phyloP scores from a whole-genome alignment of 2,329 filamentous ascomycete genomes.

The Trichoderma sp. region DNA sequence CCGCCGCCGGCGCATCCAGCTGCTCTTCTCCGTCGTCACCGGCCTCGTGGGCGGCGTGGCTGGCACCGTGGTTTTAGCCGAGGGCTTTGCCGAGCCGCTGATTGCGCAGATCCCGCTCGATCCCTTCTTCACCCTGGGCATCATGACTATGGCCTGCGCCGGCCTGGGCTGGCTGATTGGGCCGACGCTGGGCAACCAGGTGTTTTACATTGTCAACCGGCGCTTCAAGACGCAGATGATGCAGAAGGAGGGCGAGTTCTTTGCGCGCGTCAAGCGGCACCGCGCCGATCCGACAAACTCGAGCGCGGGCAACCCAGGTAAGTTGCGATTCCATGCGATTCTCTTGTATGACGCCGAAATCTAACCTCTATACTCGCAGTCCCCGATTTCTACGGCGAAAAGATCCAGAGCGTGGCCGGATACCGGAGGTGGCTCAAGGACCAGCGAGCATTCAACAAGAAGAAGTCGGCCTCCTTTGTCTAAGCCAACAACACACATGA shows the following conservation, averaged over 20 bases:
- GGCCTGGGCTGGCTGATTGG: slow-evolving; percentile 87
- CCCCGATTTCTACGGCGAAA: slow-evolving; percentile 97
- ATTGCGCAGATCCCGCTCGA: slow-evolving; percentile 75
- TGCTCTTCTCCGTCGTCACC: slow-evolving; percentile 68
- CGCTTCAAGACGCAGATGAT: slow-evolving; percentile 70
- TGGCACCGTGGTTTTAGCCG: slow-evolving; percentile 64
- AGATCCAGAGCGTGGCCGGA: slow-evolving; percentile 87
- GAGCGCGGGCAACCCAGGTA: slow-evolving; percentile 80
- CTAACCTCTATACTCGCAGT: slow-evolving; percentile 43
- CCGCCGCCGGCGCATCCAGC: slow-evolving; percentile 77
- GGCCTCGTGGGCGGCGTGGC: slow-evolving; percentile 59
- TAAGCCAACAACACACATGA: slow-evolving; percentile 32
- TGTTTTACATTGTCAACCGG: slow-evolving; percentile 75
- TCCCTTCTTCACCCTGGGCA: slow-evolving; percentile 78
- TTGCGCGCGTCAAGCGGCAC: slow-evolving; percentile 83
- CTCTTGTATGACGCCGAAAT: neutral
- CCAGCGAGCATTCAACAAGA: slow-evolving; percentile 94
- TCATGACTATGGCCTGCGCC: slow-evolving; percentile 72
- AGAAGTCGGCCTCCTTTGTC: slow-evolving; percentile 70
- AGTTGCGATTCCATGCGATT: slow-evolving; percentile 22
- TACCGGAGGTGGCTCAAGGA: slow-evolving; percentile 97
- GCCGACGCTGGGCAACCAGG: slow-evolving; percentile 72
- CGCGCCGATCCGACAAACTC: slow-evolving; percentile 87
- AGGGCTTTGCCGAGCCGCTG: slow-evolving; percentile 68
- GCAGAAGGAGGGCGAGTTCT: slow-evolving; percentile 92